Evolutionary conservation across 495 filamentous ascomycete genomes (phyloP).

Genomic region (Penicillium cataractarum): DNA sequence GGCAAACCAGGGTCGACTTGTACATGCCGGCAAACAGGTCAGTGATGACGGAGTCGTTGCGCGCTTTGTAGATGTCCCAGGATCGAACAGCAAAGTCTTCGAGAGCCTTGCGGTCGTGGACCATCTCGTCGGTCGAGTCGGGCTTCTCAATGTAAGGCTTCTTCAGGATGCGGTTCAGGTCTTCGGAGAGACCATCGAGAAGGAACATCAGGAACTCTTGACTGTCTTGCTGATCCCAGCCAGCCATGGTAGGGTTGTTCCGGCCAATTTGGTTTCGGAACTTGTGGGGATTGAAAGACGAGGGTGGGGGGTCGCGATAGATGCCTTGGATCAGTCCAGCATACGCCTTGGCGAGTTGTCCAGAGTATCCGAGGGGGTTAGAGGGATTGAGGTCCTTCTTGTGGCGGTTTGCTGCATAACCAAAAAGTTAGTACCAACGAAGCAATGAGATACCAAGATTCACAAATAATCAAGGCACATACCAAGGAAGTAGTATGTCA

Average conservation of each 20-base stretch:
- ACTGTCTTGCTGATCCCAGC: conserved; percentile 95
- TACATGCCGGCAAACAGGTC: conserved; percentile 97
- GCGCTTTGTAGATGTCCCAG: conserved; percentile 88
- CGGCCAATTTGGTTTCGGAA: conserved; percentile 83
- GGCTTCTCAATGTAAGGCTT: conserved; percentile 98
- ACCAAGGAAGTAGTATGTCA: conserved; percentile 87
- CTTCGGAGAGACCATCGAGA: conserved; percentile 92
- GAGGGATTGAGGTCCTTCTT: conserved; percentile 77
- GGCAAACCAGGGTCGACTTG: conserved; percentile 94
- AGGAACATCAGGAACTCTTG: conserved; percentile 98
- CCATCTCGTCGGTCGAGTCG: conserved; percentile 96
- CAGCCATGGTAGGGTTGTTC: conserved; percentile 82
- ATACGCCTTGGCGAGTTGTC: conserved; percentile 81
- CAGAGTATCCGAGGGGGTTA: conserved; percentile 83
- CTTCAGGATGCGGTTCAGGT: conserved; percentile 88
- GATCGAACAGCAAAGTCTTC: conserved; percentile 80
- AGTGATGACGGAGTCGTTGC: conserved; percentile 92
- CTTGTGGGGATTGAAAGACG: conserved; percentile 68
- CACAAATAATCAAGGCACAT: conserved; percentile 28
- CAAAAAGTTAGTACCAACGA: conserved; percentile 19
- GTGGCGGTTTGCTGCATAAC: conserved; percentile 61
- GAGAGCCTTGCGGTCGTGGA: conserved; percentile 76
- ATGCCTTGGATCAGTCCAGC: conserved; percentile 72
- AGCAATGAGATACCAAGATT: conserved; percentile 6
- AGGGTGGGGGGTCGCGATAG: conserved; percentile 59